Evolutionary conservation across 2,329 filamentous ascomycete species (phyloP).

Genomic region (Sporothrix protearum): DNA sequence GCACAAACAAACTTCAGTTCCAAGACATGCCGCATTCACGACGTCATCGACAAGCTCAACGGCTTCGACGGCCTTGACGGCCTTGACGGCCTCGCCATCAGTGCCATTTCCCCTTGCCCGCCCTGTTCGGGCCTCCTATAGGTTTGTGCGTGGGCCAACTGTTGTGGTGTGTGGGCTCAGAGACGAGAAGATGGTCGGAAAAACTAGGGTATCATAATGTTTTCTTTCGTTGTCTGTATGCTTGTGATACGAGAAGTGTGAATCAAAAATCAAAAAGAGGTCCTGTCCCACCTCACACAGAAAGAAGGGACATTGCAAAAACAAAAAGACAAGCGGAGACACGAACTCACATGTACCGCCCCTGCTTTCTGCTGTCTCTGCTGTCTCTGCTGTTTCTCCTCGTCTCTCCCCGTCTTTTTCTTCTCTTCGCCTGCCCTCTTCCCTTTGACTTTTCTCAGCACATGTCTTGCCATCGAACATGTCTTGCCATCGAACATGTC

Average conservation of each 20-base stretch:
- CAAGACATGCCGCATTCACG: not conserved
- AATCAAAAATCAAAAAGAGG: slow-evolving; percentile 3
- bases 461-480: not conserved
- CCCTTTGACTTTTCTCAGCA: not conserved
- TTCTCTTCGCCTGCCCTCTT: not conserved
- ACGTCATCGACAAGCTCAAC: not conserved
- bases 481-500: not conserved
- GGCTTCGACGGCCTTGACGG: not conserved
- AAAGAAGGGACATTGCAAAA: not conserved
- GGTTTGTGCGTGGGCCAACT: not conserved
- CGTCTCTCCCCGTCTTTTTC: not conserved
- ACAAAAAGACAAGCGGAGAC: not conserved
- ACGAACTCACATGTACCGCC: not conserved
- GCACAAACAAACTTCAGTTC: not conserved
- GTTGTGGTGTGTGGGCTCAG: not conserved
- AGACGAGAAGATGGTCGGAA: not conserved
- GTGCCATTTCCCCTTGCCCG: not conserved
- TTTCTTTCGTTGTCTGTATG: not conserved
- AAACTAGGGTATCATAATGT: slow-evolving; percentile 11
- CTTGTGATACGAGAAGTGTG: not conserved
- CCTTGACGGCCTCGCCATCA: not conserved
- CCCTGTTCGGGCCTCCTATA: not conserved
- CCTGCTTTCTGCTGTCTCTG: not conserved
- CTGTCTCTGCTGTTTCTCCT: not conserved
- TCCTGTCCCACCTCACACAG: not conserved